Conservation (phyloP, 768 basidiomycete species). For the Lactifluus hygrophoroides region DNA sequence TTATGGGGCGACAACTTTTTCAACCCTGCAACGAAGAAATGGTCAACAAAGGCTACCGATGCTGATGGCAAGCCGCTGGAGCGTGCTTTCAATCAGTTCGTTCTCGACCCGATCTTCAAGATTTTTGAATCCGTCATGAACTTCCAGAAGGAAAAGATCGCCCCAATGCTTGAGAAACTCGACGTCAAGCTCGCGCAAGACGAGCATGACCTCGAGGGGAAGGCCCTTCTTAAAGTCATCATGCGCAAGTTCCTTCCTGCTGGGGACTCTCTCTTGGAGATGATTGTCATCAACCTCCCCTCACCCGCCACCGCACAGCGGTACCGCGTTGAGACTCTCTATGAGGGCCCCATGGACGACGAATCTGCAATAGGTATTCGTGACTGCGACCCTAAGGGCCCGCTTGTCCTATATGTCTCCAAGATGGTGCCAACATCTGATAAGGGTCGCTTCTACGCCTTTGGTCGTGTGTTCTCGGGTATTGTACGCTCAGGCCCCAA, state of each 20-base stretch:
- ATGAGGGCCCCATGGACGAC: constrained; percentile 99
- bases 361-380: constrained; percentile 98
- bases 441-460: constrained; percentile 99
- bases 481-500: constrained; percentile 96
- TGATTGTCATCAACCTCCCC: constrained; percentile 99
- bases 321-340: constrained; percentile 98
- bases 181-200: constrained; percentile 82
- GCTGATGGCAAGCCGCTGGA: constrained; percentile 88
- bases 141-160: constrained; percentile 90
- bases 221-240: constrained; percentile 90
- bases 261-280: constrained; percentile 96
- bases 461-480: constrained; percentile 99
- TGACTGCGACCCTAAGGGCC: constrained; percentile 93
- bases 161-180: constrained; percentile 88
- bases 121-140: constrained; percentile 99
- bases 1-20: constrained; percentile 99
- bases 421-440: constrained; percentile 99
- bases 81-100: constrained; percentile 97
- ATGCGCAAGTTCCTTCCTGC: constrained; percentile 99
- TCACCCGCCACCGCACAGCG: constrained; percentile 95
- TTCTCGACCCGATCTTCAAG: constrained; percentile 98
- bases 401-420: constrained; percentile 96
- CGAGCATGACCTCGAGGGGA: constrained; percentile 91
- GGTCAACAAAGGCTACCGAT: constrained; percentile 71
- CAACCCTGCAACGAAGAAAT: constrained; percentile 94